Percentiles rank a stretch among this genome's conserved stretches.
These are phyloP conservation scores for Parascedosporium putredinis DNA, from an alignment of 2,329 filamentous ascomycete species.

Conservation along the genomic window DNA sequence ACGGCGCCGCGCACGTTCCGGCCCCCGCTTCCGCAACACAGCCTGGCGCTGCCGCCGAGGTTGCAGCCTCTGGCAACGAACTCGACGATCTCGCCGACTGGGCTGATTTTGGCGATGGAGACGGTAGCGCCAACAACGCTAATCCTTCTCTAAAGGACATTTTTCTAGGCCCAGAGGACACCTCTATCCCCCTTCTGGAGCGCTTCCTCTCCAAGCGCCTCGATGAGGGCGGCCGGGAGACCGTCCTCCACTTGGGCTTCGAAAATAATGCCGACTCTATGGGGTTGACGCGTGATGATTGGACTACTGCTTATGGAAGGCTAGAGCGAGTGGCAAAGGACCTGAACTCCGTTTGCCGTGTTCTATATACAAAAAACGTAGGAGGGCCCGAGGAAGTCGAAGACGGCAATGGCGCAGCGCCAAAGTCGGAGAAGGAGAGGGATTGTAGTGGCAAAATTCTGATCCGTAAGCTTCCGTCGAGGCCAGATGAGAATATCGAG, in stretches of 20 bases:
- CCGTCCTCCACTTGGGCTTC: conserved; percentile 81
- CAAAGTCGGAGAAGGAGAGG: conserved; percentile 68
- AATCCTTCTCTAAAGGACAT: conserved; percentile 64
- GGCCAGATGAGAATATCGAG: conserved; percentile 82
- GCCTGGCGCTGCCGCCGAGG: conserved; percentile 18
- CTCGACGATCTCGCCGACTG: conserved; percentile 79
- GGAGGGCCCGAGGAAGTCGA: conserved; percentile 60
- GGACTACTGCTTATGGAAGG: conserved; percentile 59
- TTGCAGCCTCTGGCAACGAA: conserved; percentile 44
- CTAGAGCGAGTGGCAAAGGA: conserved; percentile 55
- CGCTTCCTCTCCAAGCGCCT: conserved; percentile 58
- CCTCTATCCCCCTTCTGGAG: conserved; percentile 51
- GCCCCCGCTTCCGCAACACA: conserved; percentile 14
- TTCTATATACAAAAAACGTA: conserved; percentile 85
- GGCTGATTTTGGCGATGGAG: conserved; percentile 61
- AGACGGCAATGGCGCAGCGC: conserved; percentile 67
- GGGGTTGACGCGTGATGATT: conserved; percentile 63
- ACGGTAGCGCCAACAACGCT: conserved; percentile 49
- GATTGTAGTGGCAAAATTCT: conserved; percentile 79
- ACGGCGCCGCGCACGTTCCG: conserved; percentile 22
- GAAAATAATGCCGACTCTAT: conserved; percentile 85
- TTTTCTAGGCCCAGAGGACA: conserved; percentile 54
- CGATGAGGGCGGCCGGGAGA: conserved; percentile 78
- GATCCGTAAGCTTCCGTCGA: conserved; percentile 62
- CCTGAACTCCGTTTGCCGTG: conserved; percentile 62